Evolutionary conservation across 2,329 filamentous ascomycete genomes (phyloP).

Genomic region (Trichothecium sympodiale): DNA sequence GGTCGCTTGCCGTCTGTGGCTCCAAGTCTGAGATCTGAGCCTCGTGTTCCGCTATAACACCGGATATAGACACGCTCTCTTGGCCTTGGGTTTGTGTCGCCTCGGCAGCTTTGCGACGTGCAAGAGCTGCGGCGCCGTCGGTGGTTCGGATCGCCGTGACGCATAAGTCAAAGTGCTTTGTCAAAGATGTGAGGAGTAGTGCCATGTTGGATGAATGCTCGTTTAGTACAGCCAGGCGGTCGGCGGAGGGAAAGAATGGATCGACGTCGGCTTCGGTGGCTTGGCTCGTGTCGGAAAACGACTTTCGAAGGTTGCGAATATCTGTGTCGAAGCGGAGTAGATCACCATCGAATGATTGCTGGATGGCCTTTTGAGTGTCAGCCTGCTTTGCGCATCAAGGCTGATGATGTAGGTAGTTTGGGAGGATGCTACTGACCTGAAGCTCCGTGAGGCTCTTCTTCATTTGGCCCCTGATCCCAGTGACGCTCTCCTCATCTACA

Average conservation of each 20-base stretch:
- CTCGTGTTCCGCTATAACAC: conserved; percentile 50
- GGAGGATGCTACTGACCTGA: conserved; percentile 44
- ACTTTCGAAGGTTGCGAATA: conserved; percentile 52
- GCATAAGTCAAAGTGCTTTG: conserved; percentile 85
- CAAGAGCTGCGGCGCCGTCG: conserved; percentile 63
- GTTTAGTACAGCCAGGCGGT: conserved; percentile 47
- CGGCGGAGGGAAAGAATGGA: conserved; percentile 28
- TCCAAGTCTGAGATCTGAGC: conserved; percentile 43
- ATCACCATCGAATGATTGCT: conserved; percentile 66
- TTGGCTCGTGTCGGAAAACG: conserved; percentile 26
- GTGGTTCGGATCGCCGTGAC: conserved; percentile 85
- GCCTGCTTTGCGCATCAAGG: no score
- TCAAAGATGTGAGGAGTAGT: conserved; percentile 65
- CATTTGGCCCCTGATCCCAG: conserved; percentile 52
- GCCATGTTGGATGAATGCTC: conserved; percentile 75
- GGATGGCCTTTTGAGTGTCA: conserved; percentile 41
- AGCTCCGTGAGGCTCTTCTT: conserved; percentile 62
- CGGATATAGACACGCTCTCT: conserved; percentile 51
- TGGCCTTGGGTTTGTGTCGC: conserved; percentile 35
- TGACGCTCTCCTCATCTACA: conserved; percentile 61
- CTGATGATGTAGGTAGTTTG: no score
- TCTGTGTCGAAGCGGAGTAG: conserved; percentile 66
- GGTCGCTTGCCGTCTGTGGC: conserved; percentile 64
- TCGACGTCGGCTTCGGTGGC: conserved; percentile 18
- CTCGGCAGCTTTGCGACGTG: conserved; percentile 57